Evolutionary conservation across 2,329 filamentous ascomycete species (phyloP), one percentile per base, ranked within the genome.

Genomic region (Apiospora saccharicola): DNA sequence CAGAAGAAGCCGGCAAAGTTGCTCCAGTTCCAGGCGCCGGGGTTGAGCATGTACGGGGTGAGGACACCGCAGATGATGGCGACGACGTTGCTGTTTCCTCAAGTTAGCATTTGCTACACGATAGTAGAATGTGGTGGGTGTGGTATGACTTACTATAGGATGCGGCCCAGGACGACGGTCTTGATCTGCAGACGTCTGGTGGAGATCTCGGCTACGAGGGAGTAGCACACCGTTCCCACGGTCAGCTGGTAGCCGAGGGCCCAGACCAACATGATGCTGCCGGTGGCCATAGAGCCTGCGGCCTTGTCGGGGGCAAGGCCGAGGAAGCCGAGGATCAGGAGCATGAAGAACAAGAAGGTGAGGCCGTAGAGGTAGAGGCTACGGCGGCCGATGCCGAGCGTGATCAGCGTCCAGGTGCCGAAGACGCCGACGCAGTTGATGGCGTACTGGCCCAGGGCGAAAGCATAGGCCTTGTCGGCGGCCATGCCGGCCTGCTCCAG

Each of bases 41-140:
- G 94, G 83, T 98, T 98, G 57, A 97, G 88, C 95, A 98, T 98
- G 83, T 97, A 97, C 0, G 95, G 95, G 0, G 94, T 97, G 53
- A 98, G 83, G 24, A 97, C 92, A 69, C 90, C 92, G 79, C 91
- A 94, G 77, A 97, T 84, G 76, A 98, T 97, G 75, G 90, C 92
- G 61, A 95, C 93, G 69, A 97, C 85, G 78, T 96, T 95, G 86
- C 89, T 90, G 74, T 47, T 69, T 69, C n/a, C n/a, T 30, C 12
- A 1, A 0, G 43, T 69, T 47, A 46, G 43, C 16, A 3, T 16
- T 47, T 30, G 19, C 13, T 26, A 3, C 12, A 5, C 41, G 30
- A 7, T 7, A 4, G 34, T 37, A 14, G 46, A 14, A 22, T 41
- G 24, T 3, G 2, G 1, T 26, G 24, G 43, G 37, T 64, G 10